Evolutionary conservation across 192 early-diverging fungal genomes (phyloP).

Genomic region (Coemansia sp.): DNA sequence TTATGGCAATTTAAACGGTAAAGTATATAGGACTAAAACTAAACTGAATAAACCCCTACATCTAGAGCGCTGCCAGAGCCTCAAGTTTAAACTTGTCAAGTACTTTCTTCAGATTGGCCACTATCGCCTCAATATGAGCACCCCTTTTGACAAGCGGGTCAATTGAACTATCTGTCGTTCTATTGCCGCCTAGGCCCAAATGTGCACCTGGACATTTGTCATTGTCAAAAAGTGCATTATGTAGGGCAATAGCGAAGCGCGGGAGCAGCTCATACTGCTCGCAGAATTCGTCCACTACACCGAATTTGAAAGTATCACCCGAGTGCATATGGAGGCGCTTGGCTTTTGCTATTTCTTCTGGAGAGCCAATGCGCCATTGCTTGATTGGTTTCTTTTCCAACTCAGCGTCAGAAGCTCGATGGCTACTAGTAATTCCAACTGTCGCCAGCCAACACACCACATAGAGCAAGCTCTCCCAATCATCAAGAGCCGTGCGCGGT

Average conservation of each 20-base stretch:
- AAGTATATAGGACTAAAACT: too few species aligned
- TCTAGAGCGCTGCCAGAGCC: too few species aligned
- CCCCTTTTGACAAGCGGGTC: too few species aligned
- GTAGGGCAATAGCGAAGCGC: not conserved
- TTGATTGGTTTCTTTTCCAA: not conserved
- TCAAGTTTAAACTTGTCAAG: too few species aligned
- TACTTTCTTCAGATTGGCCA: too few species aligned
- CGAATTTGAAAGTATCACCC: not conserved
- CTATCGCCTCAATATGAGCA: too few species aligned
- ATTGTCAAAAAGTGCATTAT: not conserved
- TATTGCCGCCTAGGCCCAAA: not conserved
- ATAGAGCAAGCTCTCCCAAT: conserved; percentile 25
- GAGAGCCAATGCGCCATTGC: not conserved
- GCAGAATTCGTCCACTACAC: not conserved
- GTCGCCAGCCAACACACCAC: conserved; percentile 27
- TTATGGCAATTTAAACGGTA: too few species aligned
- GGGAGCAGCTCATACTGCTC: not conserved
- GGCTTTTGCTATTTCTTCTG: not conserved
- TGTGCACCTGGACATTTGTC: not conserved
- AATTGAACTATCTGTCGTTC: too few species aligned
- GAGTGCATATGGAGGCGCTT: conserved; percentile 10
- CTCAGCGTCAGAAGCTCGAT: not conserved
- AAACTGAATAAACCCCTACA: too few species aligned
- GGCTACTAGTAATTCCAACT: not conserved
- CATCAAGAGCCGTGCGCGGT: conserved; percentile 13